Base-by-base conservation (phyloP, 805 yeast species). In the Candida yuanshanica region DNA sequence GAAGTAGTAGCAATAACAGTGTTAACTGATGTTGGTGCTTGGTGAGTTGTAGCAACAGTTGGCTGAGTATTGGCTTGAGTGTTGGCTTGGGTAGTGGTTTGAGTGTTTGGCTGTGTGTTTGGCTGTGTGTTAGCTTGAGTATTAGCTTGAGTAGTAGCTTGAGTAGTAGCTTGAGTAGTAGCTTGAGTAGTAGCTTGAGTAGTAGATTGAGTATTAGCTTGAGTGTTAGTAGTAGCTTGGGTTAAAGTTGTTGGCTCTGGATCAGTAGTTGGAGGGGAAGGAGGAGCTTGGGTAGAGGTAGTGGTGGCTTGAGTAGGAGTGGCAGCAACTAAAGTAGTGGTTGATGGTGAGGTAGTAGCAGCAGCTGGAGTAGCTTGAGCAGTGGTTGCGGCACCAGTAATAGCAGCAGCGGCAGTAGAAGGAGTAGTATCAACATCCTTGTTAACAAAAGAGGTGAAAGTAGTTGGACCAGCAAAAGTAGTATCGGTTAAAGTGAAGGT, bases 401-500 rank as follows among this genome's bases (percentile, higher is more conserved):
- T 33, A 12, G 35, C 44, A 35, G 43, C 33, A 20, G 40, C 11
- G 14, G 35, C 21, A 13, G 45, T 16, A 12, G 38, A 14, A 5
- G 11, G 20, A n/a, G 35, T 20, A 12, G 44, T 21, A 14, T 46
- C 43, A 35, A 56, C 46, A 22, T 59, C 43, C 27, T 48, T 52
- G 38, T 53, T 45, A 33, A 51, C 38, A 9, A 54, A 36, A 13
- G 61, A 56, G 13, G 63, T 55, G 33, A 67, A 60, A 5, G 70
- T 60, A 9, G 68, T 51, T 39, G 71, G 63, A 31, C 53, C 51
- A 38, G 62, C 60, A 35, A 61, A 53, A 17, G 65, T 53, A 10
- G 66, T 52, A 34, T 64, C 62, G 16, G 66, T 64, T 36, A 56
- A 46, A 22, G 72, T 64, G 38, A 64, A 59, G 4, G 72, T 63